A percentile compares a stretch with the other conserved stretches of the same genome.
These are phyloP conservation scores for Catenaria anguillulae DNA, from an alignment of 371 early-diverging fungal species.

Conservation along the genomic window DNA sequence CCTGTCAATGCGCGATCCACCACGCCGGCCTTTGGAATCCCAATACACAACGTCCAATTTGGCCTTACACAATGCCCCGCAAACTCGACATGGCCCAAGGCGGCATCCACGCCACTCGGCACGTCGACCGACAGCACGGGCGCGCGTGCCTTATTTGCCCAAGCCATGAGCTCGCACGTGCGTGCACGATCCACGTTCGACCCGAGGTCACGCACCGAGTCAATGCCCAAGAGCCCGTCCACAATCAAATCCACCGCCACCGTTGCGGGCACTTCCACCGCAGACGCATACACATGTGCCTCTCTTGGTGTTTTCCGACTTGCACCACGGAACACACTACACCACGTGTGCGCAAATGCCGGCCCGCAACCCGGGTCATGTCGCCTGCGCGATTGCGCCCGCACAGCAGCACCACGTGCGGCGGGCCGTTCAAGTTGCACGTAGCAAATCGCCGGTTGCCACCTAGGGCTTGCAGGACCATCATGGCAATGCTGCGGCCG, in stretches of 20 bases:
- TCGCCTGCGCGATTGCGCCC: no score
- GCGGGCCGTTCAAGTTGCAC: conserved; percentile 53
- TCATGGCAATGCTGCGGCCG: conserved; percentile 51
- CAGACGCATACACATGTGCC: no score
- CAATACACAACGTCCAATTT: conserved; percentile 58
- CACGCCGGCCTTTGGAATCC: conserved; percentile 53
- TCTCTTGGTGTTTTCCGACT: no score
- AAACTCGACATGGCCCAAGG: conserved; percentile 20
- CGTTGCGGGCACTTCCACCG: conserved; percentile 14
- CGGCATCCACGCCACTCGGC: conserved; percentile 33
- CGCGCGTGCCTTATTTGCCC: conserved; percentile 57
- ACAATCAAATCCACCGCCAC: conserved; percentile 62
- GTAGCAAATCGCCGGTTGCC: conserved; percentile 50
- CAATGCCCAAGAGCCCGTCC: conserved; percentile 53
- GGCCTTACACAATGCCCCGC: conserved; percentile 21
- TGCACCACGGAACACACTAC: no score
- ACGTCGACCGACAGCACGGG: conserved; percentile 54
- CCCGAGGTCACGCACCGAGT: conserved; percentile 36
- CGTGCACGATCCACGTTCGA: conserved; percentile 32
- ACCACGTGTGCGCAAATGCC: no score
- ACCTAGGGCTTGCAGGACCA: conserved; percentile 44
- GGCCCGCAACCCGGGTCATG: no score
- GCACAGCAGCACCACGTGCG: conserved; percentile 46
- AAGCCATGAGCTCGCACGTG: conserved; percentile 44
- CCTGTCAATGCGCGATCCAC: conserved; percentile 38